Percentiles rank a stretch among this genome's conserved stretches.
phyloP scores from a whole-genome alignment of 345 rosid species.

The Conringia planisiliqua region DNA sequence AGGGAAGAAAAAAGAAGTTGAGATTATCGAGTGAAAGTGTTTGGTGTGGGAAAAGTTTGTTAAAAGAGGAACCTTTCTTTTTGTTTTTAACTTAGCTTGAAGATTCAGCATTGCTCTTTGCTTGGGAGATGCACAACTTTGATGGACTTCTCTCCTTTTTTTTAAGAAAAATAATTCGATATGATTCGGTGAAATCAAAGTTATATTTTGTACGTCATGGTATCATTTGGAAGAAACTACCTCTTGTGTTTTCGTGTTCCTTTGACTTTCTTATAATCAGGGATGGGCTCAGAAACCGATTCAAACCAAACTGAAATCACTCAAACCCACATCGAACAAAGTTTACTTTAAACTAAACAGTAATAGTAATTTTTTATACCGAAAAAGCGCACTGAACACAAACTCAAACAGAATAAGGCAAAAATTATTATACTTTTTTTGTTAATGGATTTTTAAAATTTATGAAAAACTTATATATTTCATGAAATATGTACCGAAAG shows the following conservation, averaged over 20 bases:
- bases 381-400: background rate
- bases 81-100: slow-evolving; percentile 20
- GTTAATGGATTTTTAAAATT: background rate
- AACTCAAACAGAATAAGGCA: background rate
- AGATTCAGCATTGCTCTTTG: slow-evolving; percentile 33
- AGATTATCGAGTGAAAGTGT: slow-evolving; percentile 14
- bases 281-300: background rate
- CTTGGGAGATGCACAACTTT: slow-evolving; percentile 25
- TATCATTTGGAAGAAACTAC: background rate
- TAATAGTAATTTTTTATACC: background rate
- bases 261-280: background rate
- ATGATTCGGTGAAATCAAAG: slow-evolving; percentile 17
- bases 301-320: background rate
- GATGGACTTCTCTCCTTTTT: slow-evolving; percentile 15
- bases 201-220: slow-evolving; percentile 22
- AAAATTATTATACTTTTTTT: background rate
- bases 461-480: too few relatives aligned
- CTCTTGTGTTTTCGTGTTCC: background rate
- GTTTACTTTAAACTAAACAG: background rate
- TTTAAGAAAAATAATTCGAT: background rate
- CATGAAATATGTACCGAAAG: background rate
- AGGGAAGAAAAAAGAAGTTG: background rate
- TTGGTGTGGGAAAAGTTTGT: slow-evolving; percentile 22
- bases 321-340: background rate
- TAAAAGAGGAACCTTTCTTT: slow-evolving; percentile 2